These are phyloP conservation scores for Amanita exitialis DNA, from an alignment of 768 basidiomycete genomes.

Conservation along the genomic window DNA sequence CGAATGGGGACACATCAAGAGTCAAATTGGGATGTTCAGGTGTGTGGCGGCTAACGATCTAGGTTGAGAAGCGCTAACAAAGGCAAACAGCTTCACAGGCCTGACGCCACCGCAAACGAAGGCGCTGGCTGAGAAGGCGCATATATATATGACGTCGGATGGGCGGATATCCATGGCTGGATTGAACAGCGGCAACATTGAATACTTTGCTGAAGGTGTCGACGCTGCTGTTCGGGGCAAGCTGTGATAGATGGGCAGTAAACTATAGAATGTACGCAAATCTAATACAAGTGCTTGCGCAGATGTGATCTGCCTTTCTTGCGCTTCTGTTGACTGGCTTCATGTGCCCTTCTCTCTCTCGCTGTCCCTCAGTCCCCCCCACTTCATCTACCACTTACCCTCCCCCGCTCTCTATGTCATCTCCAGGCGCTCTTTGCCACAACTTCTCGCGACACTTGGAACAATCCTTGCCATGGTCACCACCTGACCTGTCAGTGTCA, in stretches of 20 bases:
- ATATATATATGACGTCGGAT: constrained; percentile 91
- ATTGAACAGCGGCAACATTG: constrained; percentile 73
- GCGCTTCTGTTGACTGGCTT: neutral
- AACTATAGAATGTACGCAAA: neutral
- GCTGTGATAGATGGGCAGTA: constrained; percentile 31
- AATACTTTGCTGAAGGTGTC: constrained; percentile 85
- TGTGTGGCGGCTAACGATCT: constrained; percentile 21
- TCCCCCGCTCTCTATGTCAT: neutral
- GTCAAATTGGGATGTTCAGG: constrained; percentile 98
- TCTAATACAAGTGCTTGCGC: constrained; percentile 7
- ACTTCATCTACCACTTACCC: neutral
- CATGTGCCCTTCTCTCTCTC: neutral
- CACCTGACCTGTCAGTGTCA: constrained; percentile 2
- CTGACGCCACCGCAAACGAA: constrained; percentile 72
- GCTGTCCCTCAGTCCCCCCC: neutral
- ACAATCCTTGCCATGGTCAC: neutral
- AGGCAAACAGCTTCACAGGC: constrained; percentile 65
- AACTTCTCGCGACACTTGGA: neutral
- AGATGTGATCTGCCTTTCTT: neutral
- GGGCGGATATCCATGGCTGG: constrained; percentile 95
- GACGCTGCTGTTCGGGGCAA: constrained; percentile 73
- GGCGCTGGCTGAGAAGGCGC: constrained; percentile 75
- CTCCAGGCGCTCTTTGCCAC: neutral
- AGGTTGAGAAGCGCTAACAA: neutral
- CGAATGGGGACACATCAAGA: constrained; percentile 90